Conservation (phyloP, 1,284 basidiomycete genomes). For the Ganoderma sinense region DNA sequence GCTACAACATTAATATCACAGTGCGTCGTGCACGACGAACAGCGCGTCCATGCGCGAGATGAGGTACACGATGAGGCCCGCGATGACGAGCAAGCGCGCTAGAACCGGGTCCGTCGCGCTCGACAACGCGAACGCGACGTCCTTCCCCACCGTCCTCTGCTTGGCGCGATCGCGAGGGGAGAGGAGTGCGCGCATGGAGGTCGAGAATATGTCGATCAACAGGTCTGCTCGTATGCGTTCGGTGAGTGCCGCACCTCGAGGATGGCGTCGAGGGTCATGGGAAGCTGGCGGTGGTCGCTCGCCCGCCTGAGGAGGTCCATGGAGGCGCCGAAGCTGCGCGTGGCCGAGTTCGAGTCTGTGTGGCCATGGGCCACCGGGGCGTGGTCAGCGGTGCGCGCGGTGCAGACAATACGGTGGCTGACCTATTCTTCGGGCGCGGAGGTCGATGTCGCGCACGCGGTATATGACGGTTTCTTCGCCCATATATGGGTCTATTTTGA, state of each 20-base stretch:
- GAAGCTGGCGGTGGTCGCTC: slow-evolving; percentile 3
- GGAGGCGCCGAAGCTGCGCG: slow-evolving; percentile 17
- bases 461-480: slow-evolving; percentile 7
- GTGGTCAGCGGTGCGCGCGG: not conserved
- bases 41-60: slow-evolving; percentile 13
- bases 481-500: not conserved
- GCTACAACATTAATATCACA: not conserved
- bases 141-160: slow-evolving; percentile 3
- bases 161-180: not conserved
- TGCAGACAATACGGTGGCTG: not conserved
- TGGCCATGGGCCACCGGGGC: not conserved
- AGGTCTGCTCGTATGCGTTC: not conserved
- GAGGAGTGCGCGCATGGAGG: not conserved
- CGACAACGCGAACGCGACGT: slow-evolving; percentile 7
- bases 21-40: slow-evolving; percentile 4
- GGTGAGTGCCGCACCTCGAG: slow-evolving; percentile 17
- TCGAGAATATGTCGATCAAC: slow-evolving; percentile 4
- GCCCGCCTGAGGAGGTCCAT: not conserved
- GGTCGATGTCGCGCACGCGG: slow-evolving; percentile 16
- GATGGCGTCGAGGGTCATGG: not conserved
- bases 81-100: slow-evolving; percentile 13
- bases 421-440: slow-evolving; percentile 12
- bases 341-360: slow-evolving; percentile 16
- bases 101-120: slow-evolving; percentile 17
- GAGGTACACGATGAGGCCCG: slow-evolving; percentile 14